phyloP scores from a whole-genome alignment of 768 basidiomycete genomes.

The Podaxis rugospora region DNA sequence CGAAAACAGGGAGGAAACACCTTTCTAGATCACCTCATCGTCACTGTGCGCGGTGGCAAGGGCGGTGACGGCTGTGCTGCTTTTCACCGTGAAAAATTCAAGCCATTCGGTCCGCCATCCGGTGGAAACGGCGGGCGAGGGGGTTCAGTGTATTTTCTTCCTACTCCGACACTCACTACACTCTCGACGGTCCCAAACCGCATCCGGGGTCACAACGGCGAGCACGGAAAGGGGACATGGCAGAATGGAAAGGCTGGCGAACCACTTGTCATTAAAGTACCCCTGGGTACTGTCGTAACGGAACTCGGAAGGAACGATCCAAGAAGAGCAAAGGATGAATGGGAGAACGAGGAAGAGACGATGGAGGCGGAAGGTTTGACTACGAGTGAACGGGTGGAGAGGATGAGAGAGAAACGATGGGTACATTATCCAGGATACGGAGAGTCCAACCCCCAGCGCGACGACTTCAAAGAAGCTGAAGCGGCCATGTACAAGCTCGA shows the following conservation, averaged over 20 bases:
- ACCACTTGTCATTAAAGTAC: conserved; percentile 76
- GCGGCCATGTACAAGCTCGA: conserved; percentile 54
- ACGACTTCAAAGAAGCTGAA: conserved; percentile 72
- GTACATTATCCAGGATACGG: conserved; percentile 72
- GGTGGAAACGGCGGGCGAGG: conserved; percentile 92
- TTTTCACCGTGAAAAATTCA: conserved; percentile 88
- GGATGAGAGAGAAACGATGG: conserved; percentile 66
- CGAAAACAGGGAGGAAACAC: conserved; percentile 66
- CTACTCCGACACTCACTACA: conserved; percentile 73
- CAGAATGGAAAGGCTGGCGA: conserved; percentile 74
- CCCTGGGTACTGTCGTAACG: conserved; percentile 84
- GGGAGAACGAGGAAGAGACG: conserved; percentile 68
- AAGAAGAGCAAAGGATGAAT: conserved; percentile 59
- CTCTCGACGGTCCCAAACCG: conserved; percentile 70
- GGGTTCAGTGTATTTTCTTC: conserved; percentile 81
- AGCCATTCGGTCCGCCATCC: conserved; percentile 81
- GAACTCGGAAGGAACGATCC: conserved; percentile 68
- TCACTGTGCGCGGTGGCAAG: conserved; percentile 79
- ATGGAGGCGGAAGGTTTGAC: conserved; percentile 36
- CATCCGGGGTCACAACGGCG: conserved; percentile 62
- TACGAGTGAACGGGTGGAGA: conserved; percentile 44
- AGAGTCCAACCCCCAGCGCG: conserved; percentile 58
- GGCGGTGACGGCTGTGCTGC: conserved; percentile 93
- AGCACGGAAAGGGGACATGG: conserved; percentile 80
- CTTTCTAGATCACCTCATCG: conserved; percentile 78